A percentile compares a stretch with the other conserved stretches of the same genome.
Conservation (phyloP, 768 basidiomycete genomes). For the Leccinum truebloodii region DNA sequence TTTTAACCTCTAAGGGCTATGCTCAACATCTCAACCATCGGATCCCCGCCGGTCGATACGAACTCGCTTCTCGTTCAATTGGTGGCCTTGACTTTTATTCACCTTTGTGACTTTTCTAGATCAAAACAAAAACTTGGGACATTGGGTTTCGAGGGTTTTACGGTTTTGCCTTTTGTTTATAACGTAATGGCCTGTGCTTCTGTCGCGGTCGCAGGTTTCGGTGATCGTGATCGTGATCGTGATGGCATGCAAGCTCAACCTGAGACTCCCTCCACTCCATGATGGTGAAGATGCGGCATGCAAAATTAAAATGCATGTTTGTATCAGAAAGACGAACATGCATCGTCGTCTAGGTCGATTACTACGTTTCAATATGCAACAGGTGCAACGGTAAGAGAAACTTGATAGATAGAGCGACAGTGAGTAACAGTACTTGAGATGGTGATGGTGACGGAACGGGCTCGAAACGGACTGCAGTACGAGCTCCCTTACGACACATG, state of each 20-base stretch:
- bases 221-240: background rate
- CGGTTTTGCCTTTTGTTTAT: background rate
- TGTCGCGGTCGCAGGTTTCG: background rate
- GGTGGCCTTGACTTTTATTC: background rate
- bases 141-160: background rate
- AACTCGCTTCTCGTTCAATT: background rate
- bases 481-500: background rate
- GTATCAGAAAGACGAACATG: background rate
- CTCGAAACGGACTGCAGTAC: background rate
- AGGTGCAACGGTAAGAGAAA: background rate
- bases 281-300: background rate
- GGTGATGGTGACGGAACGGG: background rate
- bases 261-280: background rate
- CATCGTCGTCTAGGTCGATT: background rate
- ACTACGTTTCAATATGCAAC: background rate
- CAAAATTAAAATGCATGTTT: background rate
- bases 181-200: background rate
- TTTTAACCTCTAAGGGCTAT: background rate
- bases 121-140: background rate
- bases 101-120: background rate
- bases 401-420: background rate
- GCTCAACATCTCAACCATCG: background rate
- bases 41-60: background rate
- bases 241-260: background rate
- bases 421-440: background rate